Base-by-base conservation (phyloP, 257 asterid genomes). In the Thymus mandschuricus region DNA sequence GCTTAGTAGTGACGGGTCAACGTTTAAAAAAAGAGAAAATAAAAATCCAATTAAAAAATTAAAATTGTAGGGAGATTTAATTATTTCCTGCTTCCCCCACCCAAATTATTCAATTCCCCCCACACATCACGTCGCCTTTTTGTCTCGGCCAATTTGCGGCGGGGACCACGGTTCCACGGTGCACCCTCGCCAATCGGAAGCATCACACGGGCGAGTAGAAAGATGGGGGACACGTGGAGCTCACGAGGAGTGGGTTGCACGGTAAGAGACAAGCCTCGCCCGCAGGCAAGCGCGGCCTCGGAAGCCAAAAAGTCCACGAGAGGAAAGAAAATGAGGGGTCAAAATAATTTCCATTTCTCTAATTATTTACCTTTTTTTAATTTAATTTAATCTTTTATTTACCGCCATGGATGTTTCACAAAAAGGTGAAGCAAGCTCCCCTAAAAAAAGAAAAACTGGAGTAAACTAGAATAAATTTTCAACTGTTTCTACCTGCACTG, bases 401-500 rank as follows among this genome's bases (percentile, higher is more conserved):
- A 64, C 69, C 41, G 3, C 41, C 29, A 5, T 52, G 40, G 2
- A 66, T 13, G 10, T 54, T 21, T 63, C n/a, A 60, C 54, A 58
- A 48, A 72, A 13, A 7, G 33, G 43, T 76, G 11, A 44, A 44
- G 11, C 9, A 44, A 44, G 9, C n/a, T 35, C 41, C 41, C 41
- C 40, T 2, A 38, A 38, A 35, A 35, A 38, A 38, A 38, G 41
- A 38, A 38, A 38, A 38, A 38, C 41, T 38, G 41, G 7, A 72
- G 51, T 30, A 55, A 64, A 74, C 65, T 49, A 41, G 60, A 75
- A 54, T 8, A 41, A 66, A 15, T 28, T 10, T 55, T 79, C 75
- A 40, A 73, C 77, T 71, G 82, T 78, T 63, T 75, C 30, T 40
- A 78, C 78, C 87, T 76, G 80, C 78, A 69, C 72, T 61, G 60